Conservation (phyloP, 306 rosid genomes). For the Luffa acutangula region DNA sequence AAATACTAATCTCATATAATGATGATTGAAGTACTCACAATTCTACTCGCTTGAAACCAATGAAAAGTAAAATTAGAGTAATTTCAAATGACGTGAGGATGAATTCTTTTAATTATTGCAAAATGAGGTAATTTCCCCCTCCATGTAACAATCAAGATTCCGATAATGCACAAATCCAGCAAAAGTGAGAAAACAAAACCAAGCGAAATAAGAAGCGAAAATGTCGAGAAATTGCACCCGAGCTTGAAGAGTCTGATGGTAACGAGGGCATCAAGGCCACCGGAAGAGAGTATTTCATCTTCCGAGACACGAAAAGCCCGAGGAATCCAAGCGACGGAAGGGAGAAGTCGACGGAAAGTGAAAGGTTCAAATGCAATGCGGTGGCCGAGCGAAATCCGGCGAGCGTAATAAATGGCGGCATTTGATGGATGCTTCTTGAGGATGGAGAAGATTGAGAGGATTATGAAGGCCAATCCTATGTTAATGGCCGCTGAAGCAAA, state of each 20-base stretch:
- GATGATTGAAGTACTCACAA: background rate
- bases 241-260: slow-evolving; percentile 73
- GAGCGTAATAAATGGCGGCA: slow-evolving; percentile 63
- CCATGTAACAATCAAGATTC: background rate
- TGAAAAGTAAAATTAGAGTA: background rate
- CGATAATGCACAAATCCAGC: background rate
- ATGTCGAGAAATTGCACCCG: slow-evolving; percentile 29
- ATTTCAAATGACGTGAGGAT: background rate
- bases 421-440: slow-evolving; percentile 66
- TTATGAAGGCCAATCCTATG: slow-evolving; percentile 59
- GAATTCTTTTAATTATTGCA: background rate
- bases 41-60: background rate
- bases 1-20: background rate
- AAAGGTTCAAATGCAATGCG: slow-evolving; percentile 12
- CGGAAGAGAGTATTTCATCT: slow-evolving; percentile 37
- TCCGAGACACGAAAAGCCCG: slow-evolving; percentile 45
- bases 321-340: slow-evolving; percentile 61
- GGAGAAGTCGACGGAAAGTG: slow-evolving; percentile 35
- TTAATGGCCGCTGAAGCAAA: slow-evolving; percentile 75
- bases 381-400: slow-evolving; percentile 36
- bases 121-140: background rate
- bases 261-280: slow-evolving; percentile 79
- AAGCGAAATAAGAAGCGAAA: background rate
- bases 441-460: slow-evolving; percentile 63
- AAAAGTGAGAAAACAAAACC: background rate